phyloP scores from a whole-genome alignment of 1,139 yeast species.

The Suhomyces wounanorum region DNA sequence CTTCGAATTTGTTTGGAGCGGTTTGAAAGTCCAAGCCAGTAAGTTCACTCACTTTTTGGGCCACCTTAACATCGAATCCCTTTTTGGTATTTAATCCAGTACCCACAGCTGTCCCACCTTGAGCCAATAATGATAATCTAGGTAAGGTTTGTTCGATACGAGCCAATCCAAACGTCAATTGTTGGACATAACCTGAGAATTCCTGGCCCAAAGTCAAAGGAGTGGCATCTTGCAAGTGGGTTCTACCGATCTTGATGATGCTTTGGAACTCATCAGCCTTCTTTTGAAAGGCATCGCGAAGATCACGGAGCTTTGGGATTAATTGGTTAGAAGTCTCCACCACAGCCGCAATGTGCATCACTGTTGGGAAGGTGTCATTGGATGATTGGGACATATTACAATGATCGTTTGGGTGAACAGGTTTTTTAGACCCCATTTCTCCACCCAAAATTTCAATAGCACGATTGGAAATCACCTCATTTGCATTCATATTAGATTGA shows the following conservation, averaged over 20 bases:
- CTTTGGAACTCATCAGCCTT: slow-evolving; percentile 81
- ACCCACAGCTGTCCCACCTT: slow-evolving; percentile 99
- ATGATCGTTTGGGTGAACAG: slow-evolving; percentile 98
- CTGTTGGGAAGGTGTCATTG: slow-evolving; percentile 98
- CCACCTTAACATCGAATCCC: slow-evolving; percentile 86
- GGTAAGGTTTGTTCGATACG: slow-evolving; percentile 80
- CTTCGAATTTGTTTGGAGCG: slow-evolving; percentile 98
- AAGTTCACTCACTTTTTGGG: slow-evolving; percentile 73
- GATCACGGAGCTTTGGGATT: slow-evolving; percentile 74
- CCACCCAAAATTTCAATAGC: slow-evolving; percentile 97
- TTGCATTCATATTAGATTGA: slow-evolving; percentile 98
- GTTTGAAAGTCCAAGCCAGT: slow-evolving; percentile 89
- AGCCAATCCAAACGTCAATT: slow-evolving; percentile 84
- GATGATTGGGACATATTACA: slow-evolving; percentile 98
- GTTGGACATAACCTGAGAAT: slow-evolving; percentile 95
- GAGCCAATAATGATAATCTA: slow-evolving; percentile 81
- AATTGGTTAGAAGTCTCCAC: slow-evolving; percentile 75
- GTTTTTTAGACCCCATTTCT: slow-evolving; percentile 81
- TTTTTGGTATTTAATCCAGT: slow-evolving; percentile 93
- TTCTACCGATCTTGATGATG: slow-evolving; percentile 97
- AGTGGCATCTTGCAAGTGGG: slow-evolving; percentile 98
- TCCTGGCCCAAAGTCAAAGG: slow-evolving; percentile 98
- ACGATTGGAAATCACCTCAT: slow-evolving; percentile 96
- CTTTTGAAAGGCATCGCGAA: slow-evolving; percentile 73
- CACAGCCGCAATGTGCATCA: slow-evolving; percentile 99